Conservation (phyloP, 768 basidiomycete species). For the Lactarius quietus region DNA sequence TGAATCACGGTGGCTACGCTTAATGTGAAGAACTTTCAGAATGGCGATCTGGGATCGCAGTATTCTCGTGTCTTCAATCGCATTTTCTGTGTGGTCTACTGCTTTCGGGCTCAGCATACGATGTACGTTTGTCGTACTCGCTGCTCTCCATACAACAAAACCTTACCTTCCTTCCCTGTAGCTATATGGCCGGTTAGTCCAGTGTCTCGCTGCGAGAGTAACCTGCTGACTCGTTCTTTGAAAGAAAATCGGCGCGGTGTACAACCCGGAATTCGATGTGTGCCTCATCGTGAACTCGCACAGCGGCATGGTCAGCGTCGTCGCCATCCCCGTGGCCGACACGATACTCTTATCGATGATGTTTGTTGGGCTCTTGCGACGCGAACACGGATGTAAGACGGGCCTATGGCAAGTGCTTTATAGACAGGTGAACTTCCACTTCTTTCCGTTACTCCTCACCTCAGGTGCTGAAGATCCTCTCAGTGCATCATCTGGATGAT, state of each 20-base stretch:
- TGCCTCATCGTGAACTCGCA: background rate
- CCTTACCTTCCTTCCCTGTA: background rate
- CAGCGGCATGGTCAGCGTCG: background rate
- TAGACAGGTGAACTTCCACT: background rate
- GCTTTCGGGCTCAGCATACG: background rate
- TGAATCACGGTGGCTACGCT: background rate
- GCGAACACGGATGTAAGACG: background rate
- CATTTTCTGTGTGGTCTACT: background rate
- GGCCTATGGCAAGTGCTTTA: background rate
- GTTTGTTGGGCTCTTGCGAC: background rate
- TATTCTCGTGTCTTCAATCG: background rate
- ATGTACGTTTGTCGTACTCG: background rate
- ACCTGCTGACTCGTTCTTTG: background rate
- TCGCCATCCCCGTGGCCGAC: background rate
- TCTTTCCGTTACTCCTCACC: background rate
- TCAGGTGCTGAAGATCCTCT: background rate
- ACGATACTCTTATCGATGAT: background rate
- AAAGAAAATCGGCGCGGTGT: background rate
- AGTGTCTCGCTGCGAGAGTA: background rate
- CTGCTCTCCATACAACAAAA: background rate
- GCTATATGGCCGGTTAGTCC: background rate
- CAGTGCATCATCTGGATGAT: constrained; percentile 9
- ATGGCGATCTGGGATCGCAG: constrained; percentile 3
- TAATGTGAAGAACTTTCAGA: background rate
- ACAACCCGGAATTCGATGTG: background rate